Base-by-base conservation (phyloP, 768 basidiomycete genomes). In the Tylopilus subfusipes region DNA sequence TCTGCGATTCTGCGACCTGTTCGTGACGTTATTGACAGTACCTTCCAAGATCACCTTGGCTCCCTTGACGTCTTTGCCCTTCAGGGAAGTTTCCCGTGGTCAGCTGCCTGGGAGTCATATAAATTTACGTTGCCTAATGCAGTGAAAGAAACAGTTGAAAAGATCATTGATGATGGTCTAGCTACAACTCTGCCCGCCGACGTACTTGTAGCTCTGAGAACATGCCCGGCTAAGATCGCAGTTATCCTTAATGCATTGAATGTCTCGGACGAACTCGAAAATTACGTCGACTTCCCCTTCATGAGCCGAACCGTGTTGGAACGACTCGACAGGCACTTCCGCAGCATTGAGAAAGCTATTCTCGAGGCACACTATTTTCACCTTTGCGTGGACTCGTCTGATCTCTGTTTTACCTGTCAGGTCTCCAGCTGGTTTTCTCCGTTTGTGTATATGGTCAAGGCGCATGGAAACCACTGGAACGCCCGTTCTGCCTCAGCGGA, bases 381-480 rank as follows among this genome's bases (percentile, higher is more conserved):
- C 19, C 14, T 42, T 24, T 25, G 29, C 25, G 10, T 34, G n/a
- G 1, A 21, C 16, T 6, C 19, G 4, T n/a, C 19, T 24, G 8
- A 19, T 11, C 5, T 24, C 16, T 18, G 4, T 29, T 33, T 42
- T n/a, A 6, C 43, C 10, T 19, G 21, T 29, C 30, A 42, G 50
- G 13, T 51, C 29, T 51, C 50, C 10, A 51, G 50, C 6, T 51
- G 50, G 50, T 51, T 42, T 31, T 51, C 31, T 10, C 50, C 50
- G 2, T 51, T 51, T 13, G 50, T 43, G 4, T 51, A 51, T 25
- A 31, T 42, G 50, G 21, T 42, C 29, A 51, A 51, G 42, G 50
- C 42, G 2, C 50, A 51, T 10, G 42, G 50, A 27, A 51, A 42
- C 29, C 40, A n/a, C 9, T 51, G 50, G 42, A 31, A 51, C 6